phyloP scores from a whole-genome alignment of 1,284 basidiomycete species.

The Pterulicium gracile region DNA sequence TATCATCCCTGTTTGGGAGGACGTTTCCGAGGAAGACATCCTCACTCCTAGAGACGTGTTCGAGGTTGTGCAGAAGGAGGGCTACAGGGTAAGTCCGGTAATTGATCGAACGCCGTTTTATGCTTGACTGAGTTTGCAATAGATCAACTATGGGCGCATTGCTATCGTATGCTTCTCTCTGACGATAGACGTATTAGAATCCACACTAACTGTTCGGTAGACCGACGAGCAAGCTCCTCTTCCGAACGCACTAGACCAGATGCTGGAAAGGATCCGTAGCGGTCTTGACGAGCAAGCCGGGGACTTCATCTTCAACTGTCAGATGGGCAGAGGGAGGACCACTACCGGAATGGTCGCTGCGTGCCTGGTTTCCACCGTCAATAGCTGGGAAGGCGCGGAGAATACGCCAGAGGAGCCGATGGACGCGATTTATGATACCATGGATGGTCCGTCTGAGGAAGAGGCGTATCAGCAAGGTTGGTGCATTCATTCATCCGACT shows the following conservation, averaged over 20 bases:
- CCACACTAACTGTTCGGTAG: slow-evolving; percentile 31
- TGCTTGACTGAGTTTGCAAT: slow-evolving; percentile 6
- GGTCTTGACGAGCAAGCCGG: slow-evolving; percentile 46
- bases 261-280: slow-evolving; percentile 63
- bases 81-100: slow-evolving; percentile 68
- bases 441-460: slow-evolving; percentile 75
- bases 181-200: slow-evolving; percentile 3
- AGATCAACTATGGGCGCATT: slow-evolving; percentile 84
- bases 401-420: slow-evolving; percentile 29
- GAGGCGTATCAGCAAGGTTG: slow-evolving; percentile 80
- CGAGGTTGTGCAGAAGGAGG: slow-evolving; percentile 60
- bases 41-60: slow-evolving; percentile 91
- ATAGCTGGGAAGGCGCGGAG: slow-evolving; percentile 38
- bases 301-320: slow-evolving; percentile 85
- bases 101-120: too few relatives aligned
- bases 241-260: slow-evolving; percentile 71
- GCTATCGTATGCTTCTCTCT: slow-evolving; percentile 55
- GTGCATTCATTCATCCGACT: slow-evolving; percentile 10
- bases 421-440: slow-evolving; percentile 44
- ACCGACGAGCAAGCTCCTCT: slow-evolving; percentile 95
- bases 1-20: slow-evolving; percentile 86
- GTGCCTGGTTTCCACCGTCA: slow-evolving; percentile 75
- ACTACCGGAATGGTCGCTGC: slow-evolving; percentile 94
- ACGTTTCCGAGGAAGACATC: slow-evolving; percentile 76
- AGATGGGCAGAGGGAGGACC: slow-evolving; percentile 74